Base-by-base conservation (phyloP, 345 rosid species). In the Hibiscus tridactylites region DNA sequence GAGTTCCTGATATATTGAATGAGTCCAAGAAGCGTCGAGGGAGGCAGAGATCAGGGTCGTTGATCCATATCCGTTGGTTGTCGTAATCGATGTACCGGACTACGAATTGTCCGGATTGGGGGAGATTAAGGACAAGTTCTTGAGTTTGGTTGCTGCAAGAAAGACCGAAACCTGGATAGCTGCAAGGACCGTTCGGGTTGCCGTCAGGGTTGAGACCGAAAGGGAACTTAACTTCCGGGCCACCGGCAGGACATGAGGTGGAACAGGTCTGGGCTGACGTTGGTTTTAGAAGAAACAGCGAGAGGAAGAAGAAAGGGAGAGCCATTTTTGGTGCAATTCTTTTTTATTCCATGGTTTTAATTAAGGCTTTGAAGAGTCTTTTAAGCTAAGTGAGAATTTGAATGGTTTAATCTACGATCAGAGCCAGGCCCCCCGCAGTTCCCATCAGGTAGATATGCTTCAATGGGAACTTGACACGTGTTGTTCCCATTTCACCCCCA, bases 101-200 rank as follows among this genome's bases (percentile, higher is more conserved):
- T 4, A 29, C 16, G 79, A 83, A 87, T 49, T 75, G 52, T 5
- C 85, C 91, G 7, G 87, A 66, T 16, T 0, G 24, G 0, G 84
- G 85, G 47, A 87, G 79, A 50, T 29, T 63, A 39, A 88, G 69
- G 64, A 66, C 65, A 1, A 31, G 28, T 29, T 79, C 59, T 50
- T 67, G 59, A 44, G 17, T 50, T 10, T 1, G 24, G 28, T 28
- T 11, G 74, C 70, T 71, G 82, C 89, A 87, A 5, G 81, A 75
- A 60, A 88, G 83, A 15, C 70, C 65, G 61, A 85, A 86, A 5
- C 81, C 83, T 0, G 84, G 87, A 61, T 74, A 85, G 61, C 83
- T 74, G 76, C 85, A 76, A 11, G 78, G 19, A 60, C 17, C 29
- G 33, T 3, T 26, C 6, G 11, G 35, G 65, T 5, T 33, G 10